Evolutionary conservation across 73 alveolate genomes (phyloP).

Genomic region (Stentor roeselii): DNA sequence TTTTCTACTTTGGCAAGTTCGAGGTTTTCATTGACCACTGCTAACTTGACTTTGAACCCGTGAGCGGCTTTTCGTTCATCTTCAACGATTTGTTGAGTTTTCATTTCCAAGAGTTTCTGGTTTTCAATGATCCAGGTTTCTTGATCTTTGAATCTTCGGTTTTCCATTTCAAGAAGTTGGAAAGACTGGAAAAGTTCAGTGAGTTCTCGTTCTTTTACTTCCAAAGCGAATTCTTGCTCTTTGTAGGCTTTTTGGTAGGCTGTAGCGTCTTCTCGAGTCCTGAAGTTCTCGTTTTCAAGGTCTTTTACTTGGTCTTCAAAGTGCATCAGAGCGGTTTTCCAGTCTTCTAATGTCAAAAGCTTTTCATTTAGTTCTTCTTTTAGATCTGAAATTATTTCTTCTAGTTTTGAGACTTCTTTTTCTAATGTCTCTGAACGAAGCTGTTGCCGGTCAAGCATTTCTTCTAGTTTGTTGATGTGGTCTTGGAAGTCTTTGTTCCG

Average conservation of each 20-base stretch:
- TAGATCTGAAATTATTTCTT: not conserved
- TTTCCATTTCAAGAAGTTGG: too few relatives aligned
- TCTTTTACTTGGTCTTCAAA: conserved; percentile 1
- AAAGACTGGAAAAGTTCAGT: not conserved
- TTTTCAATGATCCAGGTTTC: too few relatives aligned
- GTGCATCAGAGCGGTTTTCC: not conserved
- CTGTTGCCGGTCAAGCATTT: not conserved
- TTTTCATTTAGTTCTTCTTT: not conserved
- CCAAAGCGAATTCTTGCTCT: not conserved
- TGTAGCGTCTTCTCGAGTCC: not conserved
- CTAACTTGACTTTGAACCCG: too few relatives aligned
- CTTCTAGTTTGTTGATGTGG: not conserved
- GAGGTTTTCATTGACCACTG: too few relatives aligned
- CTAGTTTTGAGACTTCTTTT: not conserved
- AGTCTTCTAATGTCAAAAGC: not conserved
- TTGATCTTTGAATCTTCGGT: too few relatives aligned
- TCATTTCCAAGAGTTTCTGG: too few relatives aligned
- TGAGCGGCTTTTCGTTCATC: too few relatives aligned
- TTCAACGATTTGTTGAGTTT: too few relatives aligned
- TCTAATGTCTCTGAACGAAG: not conserved
- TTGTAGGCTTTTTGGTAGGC: not conserved
- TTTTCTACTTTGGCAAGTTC: too few relatives aligned
- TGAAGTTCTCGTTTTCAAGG: not conserved
- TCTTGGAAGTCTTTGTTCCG: not conserved
- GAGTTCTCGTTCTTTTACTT: not conserved